phyloP scores from a whole-genome alignment of 352 stramenopile genomes.

The Phytopythium litorale region DNA sequence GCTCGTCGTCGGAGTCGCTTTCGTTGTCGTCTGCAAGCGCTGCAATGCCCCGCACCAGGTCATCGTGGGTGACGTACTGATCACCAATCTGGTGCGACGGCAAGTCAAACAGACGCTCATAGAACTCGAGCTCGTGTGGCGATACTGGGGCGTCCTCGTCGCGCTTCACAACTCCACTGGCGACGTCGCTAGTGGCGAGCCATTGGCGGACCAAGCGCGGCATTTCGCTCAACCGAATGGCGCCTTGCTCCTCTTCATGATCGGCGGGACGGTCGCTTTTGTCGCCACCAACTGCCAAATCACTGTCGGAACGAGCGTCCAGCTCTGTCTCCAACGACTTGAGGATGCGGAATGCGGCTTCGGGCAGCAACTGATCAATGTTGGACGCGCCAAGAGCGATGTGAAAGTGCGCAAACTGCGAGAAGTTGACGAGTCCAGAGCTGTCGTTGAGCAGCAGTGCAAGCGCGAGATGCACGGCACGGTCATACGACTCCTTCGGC shows the following conservation, averaged over 20 bases:
- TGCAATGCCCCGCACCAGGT: conserved; percentile 56
- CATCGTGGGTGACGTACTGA: conserved; percentile 61
- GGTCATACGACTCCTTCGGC: conserved; percentile 29
- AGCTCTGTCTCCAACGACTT: conserved; percentile 37
- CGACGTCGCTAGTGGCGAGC: conserved; percentile 17
- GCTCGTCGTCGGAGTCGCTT: conserved; percentile 12
- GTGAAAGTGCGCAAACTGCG: conserved; percentile 87
- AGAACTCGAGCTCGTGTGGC: conserved; percentile 23
- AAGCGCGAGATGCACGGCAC: conserved; percentile 56
- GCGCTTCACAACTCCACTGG: not conserved
- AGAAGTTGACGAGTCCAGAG: conserved; percentile 82
- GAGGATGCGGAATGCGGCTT: conserved; percentile 74
- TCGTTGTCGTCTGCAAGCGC: conserved; percentile 30
- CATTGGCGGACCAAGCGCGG: conserved; percentile 39
- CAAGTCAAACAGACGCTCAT: conserved; percentile 47
- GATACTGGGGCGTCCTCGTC: conserved; percentile 11
- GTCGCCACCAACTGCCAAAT: not conserved
- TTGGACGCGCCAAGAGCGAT: conserved; percentile 68
- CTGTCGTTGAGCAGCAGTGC: conserved; percentile 69
- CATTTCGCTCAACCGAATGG: conserved; percentile 53
- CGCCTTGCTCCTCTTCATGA: conserved; percentile 17
- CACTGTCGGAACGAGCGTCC: not conserved
- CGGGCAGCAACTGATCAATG: conserved; percentile 67
- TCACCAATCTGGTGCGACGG: conserved; percentile 31
- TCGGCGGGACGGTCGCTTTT: conserved; percentile 7